Base-by-base conservation (phyloP, 345 rosid species). In the Camelina neglecta region DNA sequence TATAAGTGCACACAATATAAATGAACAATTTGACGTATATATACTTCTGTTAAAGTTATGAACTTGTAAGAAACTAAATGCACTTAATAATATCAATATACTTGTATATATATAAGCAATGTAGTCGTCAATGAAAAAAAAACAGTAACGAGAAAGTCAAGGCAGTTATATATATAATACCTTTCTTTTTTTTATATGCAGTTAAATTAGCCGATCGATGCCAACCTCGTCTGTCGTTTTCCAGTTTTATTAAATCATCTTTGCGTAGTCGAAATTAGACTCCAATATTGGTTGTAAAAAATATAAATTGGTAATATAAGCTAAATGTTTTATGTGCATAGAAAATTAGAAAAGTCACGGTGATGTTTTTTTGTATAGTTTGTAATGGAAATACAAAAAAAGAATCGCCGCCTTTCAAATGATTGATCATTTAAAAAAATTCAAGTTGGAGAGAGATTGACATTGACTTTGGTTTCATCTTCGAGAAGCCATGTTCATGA, bases 401-500 rank as follows among this genome's bases (percentile, higher is more conserved):
- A 69, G 51, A 61, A 45, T 61, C 71, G 65, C 71, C 69, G 75
- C 71, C 75, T 63, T 64, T 31, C 61, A 70, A 76, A 76, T 76
- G 60, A 76, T 76, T 76, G 75, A 23, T 6, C 24, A 56, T 55
- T 53, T 24, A 70, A 63, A 55, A 55, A 20, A 0, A 0, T 47
- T 47, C 60, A 63, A 63, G 66, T 63, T 70, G 75, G 60, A 63
- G 60, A 70, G 60, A 45, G 15, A 50, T 63, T 70, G 59, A 55
- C 65, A 16, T 76, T 76, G 75, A 76, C 80, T 76, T 70, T 69
- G 70, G 80, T 69, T 76, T 50, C 47, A 63, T 62, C 57, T 68
- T 60, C 21, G 57, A 66, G 78, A 75, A 59, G 67, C 79, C 67
- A 67, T 75, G 55, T 67, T 67, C 62, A 15, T 58, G 60, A 64